phyloP scores from a whole-genome alignment of 257 asterid genomes.

The Capsicum baccatum region DNA sequence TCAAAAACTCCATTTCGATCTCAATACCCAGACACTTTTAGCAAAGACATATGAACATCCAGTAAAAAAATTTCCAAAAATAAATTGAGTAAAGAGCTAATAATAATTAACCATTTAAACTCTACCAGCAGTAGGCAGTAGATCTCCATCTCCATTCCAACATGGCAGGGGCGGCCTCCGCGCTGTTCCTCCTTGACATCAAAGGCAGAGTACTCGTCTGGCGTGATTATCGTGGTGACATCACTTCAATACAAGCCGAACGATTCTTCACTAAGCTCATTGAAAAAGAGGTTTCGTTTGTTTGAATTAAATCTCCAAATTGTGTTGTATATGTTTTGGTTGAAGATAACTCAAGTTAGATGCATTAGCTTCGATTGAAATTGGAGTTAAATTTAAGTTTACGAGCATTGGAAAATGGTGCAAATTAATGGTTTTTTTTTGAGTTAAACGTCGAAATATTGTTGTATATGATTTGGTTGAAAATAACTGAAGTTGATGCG shows the following conservation, averaged over 20 bases:
- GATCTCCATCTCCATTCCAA: neutral
- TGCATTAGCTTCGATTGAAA: too few relatives aligned
- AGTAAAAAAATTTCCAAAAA: too few relatives aligned
- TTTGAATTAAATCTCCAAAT: too few relatives aligned
- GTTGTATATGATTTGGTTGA: too few relatives aligned
- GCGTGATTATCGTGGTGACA: slow-evolving; percentile 99
- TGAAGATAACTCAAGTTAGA: too few relatives aligned
- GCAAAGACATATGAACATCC: neutral
- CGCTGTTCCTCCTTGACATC: slow-evolving; percentile 98
- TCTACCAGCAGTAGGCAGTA: neutral
- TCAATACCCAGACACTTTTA: neutral
- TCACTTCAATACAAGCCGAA: slow-evolving; percentile 85
- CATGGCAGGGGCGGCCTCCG: slow-evolving; percentile 99
- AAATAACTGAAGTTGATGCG: too few relatives aligned
- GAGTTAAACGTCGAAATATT: neutral
- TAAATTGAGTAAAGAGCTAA: too few relatives aligned
- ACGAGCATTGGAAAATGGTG: too few relatives aligned
- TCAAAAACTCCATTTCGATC: neutral
- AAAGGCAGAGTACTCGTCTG: slow-evolving; percentile 96
- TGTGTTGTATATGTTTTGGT: too few relatives aligned
- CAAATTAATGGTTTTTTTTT: neutral
- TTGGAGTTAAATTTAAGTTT: too few relatives aligned
- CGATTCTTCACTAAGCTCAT: slow-evolving; percentile 89
- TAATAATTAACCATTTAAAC: neutral
- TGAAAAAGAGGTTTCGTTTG: slow-evolving; percentile 70